These are phyloP conservation scores for Sporothrix phasma DNA, from an alignment of 2,329 filamentous ascomycete genomes.

Conservation along the genomic window DNA sequence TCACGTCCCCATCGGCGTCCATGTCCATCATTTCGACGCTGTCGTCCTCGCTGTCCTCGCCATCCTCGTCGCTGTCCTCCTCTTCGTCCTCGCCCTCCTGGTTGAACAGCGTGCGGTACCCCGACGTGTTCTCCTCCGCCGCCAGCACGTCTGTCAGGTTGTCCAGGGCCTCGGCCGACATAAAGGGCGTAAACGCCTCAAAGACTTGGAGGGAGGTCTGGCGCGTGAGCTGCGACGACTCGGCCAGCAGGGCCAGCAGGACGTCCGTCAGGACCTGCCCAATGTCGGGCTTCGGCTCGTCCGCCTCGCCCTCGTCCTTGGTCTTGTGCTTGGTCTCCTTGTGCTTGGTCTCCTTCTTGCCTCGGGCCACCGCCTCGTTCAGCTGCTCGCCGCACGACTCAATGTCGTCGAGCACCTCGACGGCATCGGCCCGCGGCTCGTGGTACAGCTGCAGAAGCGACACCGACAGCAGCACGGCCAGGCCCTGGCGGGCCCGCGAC, in stretches of 20 bases:
- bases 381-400: conserved; percentile 62
- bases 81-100: conserved; percentile 37
- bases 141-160: conserved; percentile 57
- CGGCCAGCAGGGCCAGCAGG: conserved; percentile 78
- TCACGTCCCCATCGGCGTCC: conserved; percentile 31
- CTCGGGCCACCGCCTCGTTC: conserved; percentile 31
- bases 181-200: conserved; percentile 63
- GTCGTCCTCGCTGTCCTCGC: conserved; percentile 34
- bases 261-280: conserved; percentile 78
- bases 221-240: conserved; percentile 72
- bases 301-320: not conserved
- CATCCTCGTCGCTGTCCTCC: conserved; percentile 29
- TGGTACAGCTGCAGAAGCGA: conserved; percentile 85
- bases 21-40: conserved; percentile 34
- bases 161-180: conserved; percentile 64
- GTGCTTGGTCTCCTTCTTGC: not conserved
- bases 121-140: conserved; percentile 70
- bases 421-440: conserved; percentile 67
- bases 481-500: conserved; percentile 46
- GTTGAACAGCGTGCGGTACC: conserved; percentile 78
- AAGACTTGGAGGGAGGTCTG: conserved; percentile 86
- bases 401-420: conserved; percentile 75
- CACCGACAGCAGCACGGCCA: conserved; percentile 74
- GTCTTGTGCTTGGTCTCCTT: conserved; percentile 29
- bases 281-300: conserved; percentile 29